Evolutionary conservation across 2,329 filamentous ascomycete genomes (phyloP), one percentile per base, ranked within the genome.

Genomic region (Penicillium sp.): DNA sequence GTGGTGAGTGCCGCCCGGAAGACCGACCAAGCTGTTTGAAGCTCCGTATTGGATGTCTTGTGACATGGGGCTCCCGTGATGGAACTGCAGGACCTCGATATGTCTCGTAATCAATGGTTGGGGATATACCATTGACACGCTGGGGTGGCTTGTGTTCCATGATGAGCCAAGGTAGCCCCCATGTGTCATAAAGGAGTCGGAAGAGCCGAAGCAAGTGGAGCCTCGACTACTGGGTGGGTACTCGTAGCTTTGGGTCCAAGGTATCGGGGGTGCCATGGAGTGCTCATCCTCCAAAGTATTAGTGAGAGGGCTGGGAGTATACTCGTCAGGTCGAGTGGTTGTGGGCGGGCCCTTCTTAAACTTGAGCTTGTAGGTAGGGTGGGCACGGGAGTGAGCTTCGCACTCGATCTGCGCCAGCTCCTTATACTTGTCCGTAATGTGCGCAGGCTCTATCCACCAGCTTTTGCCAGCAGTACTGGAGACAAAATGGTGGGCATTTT

Each of bases 401-500:
- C 91, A 84, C 73, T 97, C 94, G 18, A 89, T 80, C 64, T 83
- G 85, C 21, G 94, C 90, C 76, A 89, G 86, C 15, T 84, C 78
- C 67, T 88, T 89, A 76, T 90, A 99, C 63, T 87, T 81, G 18
- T 86, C 82, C 50, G 87, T 85, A 53, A 96, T 72, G 41, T 83
- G 79, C 15, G 83, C 75, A 0, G 89, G 81, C 70, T 97, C 94
- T 62, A 90, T 74, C 5, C 85, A 83, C 94, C 94, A 99, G 65
- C 89, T 93, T 50, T 84, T 79, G 24, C 92, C 94, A 52, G 90
- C 90, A n/a, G 94, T 84, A 42, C 86, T 85, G 2, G 93, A 97
- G 24, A 97, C 88, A 34, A 94, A 79, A 70, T 99, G 93, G 70
- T 99, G 93, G 74, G 97, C 96, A 71, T 94, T 93, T 64, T 94